Base-by-base conservation (phyloP, 2,329 filamentous ascomycete genomes). In the Ustilaginoidea virens region DNA sequence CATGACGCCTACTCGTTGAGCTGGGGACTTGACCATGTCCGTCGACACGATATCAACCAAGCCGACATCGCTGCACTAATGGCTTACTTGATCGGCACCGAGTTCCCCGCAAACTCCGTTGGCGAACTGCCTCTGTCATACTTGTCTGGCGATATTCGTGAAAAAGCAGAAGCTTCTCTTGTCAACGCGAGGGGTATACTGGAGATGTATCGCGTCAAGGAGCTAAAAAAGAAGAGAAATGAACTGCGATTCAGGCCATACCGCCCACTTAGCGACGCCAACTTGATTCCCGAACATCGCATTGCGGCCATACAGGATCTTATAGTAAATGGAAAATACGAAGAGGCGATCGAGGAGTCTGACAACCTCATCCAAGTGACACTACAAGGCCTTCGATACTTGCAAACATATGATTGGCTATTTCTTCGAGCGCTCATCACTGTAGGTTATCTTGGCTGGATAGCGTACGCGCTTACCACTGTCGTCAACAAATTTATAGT, bases 391-490 rank as follows among this genome's bases (percentile, higher is more conserved):
- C 60, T 98, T 35, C 72, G 90, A 28, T 98, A 98, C 49, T 66
- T 98, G 16, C 90, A 98, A 53, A 98, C 86, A 0, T 98, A 98
- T 45, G 90, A 98, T 56, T 98, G 90, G 90, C 64, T 98, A 3
- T 98, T 98, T 55, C 59, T 98, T 20, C 69, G 90, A 35, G 79
- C 82, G 2, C 63, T 98, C 28, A 79, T 98, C 34, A 94, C 90
- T 2, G 49, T 80, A 9, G 90, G 90, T 12, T 98, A 96, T 45
- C 58, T 96, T 6, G 90, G 90, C 13, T 98, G 87, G 87, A 92
- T 96, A 46, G 78, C 80, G 1, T 98, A 86, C 52, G 83, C 86
- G 2, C 60, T 92, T 28, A 90, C 83, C 1, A 92, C 79, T 0
- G 85, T 96, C 27, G 66, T 96, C 36, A 80, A 93, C 47, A 59